Conservation (phyloP, 106 monocot species). For the Dioscorea dumetorum region DNA sequence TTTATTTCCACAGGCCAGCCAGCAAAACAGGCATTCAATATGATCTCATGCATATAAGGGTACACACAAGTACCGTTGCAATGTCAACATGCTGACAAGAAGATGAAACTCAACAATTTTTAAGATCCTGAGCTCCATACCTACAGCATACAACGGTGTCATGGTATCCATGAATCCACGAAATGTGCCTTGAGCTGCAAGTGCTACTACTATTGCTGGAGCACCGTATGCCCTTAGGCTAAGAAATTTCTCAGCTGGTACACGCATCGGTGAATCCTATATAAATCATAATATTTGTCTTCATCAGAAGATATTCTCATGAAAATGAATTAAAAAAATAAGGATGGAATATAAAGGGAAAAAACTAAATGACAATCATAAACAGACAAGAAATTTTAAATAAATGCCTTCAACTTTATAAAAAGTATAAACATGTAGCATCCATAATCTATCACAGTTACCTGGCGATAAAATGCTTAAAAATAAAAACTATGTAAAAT, state of each 20-base stretch:
- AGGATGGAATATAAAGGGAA: no score
- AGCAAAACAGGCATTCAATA: no score
- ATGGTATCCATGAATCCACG: conserved; percentile 95
- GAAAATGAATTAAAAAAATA: no score
- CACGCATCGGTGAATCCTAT: conserved; percentile 91
- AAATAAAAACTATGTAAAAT: no score
- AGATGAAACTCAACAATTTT: not conserved
- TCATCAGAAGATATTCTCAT: no score
- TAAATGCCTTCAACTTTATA: not conserved
- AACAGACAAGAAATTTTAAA: not conserved
- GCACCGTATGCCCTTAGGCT: conserved; percentile 75
- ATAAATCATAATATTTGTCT: no score
- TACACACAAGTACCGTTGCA: not conserved
- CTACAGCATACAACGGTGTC: conserved; percentile 89
- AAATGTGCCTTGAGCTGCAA: conserved; percentile 98
- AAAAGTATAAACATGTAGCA: no score
- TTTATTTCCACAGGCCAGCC: no score
- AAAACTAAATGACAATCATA: not conserved
- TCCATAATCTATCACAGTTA: no score
- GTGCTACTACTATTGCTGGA: conserved; percentile 85
- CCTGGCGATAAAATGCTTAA: no score
- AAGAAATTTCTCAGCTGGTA: conserved; percentile 87
- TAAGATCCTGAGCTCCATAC: conserved; percentile 27
- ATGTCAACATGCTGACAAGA: not conserved
- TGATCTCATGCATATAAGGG: not conserved